Conservation (phyloP, 768 basidiomycete species). For the Hortiboletus flavorubellus region DNA sequence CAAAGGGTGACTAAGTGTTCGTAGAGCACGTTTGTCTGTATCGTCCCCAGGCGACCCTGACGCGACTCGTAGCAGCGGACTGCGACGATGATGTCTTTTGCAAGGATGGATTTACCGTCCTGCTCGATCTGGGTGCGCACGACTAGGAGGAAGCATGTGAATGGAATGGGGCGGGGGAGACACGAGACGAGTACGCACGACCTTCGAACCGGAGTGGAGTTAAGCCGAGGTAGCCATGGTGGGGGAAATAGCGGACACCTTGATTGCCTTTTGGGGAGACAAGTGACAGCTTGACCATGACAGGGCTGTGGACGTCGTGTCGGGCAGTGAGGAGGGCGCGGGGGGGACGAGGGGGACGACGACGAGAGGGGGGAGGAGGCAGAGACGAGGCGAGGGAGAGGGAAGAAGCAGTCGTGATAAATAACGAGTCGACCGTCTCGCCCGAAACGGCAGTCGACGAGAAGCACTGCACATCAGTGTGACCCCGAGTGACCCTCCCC, state of each 20-base stretch:
- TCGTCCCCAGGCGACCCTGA: conserved; percentile 52
- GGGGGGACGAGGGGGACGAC: conserved; percentile 15
- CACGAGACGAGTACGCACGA: conserved; percentile 39
- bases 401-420: conserved; percentile 33
- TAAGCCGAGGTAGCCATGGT: conserved; percentile 75
- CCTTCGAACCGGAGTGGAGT: conserved; percentile 79
- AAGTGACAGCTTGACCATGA: conserved; percentile 70
- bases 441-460: conserved; percentile 28
- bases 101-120: conserved; percentile 64
- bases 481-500: conserved; percentile 21
- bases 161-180: background rate
- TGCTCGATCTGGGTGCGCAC: conserved; percentile 69
- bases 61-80: conserved; percentile 84
- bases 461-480: conserved; percentile 29
- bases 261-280: conserved; percentile 69
- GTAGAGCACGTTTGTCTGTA: conserved; percentile 63
- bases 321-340: conserved; percentile 12
- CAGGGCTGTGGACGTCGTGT: conserved; percentile 14
- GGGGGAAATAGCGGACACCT: conserved; percentile 68
- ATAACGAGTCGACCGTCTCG: conserved; percentile 23
- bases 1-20: conserved; percentile 67
- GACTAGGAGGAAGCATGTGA: conserved; percentile 38
- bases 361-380: conserved; percentile 13
- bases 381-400: conserved; percentile 19
- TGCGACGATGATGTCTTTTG: conserved; percentile 66